Percentiles rank a stretch among this genome's conserved stretches.
These are phyloP conservation scores for Penicillium sclerotigenum DNA, from an alignment of 2,329 filamentous ascomycete species.

Conservation along the genomic window DNA sequence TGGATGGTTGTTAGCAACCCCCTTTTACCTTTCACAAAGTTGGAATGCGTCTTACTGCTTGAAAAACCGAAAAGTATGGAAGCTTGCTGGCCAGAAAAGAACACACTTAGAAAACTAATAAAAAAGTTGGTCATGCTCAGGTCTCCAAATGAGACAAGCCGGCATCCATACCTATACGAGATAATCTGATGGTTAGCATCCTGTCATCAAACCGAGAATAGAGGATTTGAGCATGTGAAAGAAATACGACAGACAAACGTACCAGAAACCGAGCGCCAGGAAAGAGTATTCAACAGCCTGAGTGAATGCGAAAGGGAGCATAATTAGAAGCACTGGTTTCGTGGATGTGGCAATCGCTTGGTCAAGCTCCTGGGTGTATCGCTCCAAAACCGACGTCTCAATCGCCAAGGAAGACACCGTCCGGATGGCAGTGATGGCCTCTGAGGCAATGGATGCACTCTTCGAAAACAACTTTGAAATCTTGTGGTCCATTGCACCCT, in stretches of 20 bases:
- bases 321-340: slow-evolving; percentile 22
- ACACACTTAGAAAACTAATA: slow-evolving; percentile 44
- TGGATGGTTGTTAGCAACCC: background rate
- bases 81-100: slow-evolving; percentile 36
- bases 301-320: slow-evolving; percentile 29
- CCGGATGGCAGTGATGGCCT: slow-evolving; percentile 48
- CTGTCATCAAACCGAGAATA: background rate
- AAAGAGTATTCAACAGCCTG: slow-evolving; percentile 29
- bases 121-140: slow-evolving; percentile 37
- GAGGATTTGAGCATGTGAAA: background rate
- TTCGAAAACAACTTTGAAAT: slow-evolving; percentile 37
- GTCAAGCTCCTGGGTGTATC: slow-evolving; percentile 23
- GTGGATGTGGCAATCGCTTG: slow-evolving; percentile 24
- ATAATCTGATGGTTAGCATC: slow-evolving; percentile 18
- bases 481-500: slow-evolving; percentile 28
- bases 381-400: slow-evolving; percentile 38
- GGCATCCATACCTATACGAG: slow-evolving; percentile 54
- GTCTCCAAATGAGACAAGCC: slow-evolving; percentile 53
- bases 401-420: slow-evolving; percentile 49
- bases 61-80: slow-evolving; percentile 31
- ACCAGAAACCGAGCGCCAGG: slow-evolving; percentile 31
- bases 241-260: background rate
- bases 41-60: slow-evolving; percentile 36
- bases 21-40: background rate
- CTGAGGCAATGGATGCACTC: slow-evolving; percentile 44